Evolutionary conservation across 2,329 filamentous ascomycete species (phyloP).

Genomic region (Myriosclerotinia curreyana): DNA sequence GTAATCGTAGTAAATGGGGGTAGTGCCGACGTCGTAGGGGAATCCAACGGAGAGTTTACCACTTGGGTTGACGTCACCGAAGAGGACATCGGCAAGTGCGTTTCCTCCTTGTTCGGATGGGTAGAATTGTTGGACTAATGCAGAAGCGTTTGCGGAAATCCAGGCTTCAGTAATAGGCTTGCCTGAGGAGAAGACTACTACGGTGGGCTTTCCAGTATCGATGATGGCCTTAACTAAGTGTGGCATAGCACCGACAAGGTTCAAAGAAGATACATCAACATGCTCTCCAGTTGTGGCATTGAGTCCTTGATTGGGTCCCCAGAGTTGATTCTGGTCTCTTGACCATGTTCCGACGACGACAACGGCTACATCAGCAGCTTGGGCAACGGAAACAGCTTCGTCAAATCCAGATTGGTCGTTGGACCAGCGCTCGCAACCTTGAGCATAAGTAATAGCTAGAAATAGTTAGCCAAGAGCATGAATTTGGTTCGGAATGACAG

Average conservation of each 20-base stretch:
- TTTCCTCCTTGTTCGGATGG: conserved; percentile 78
- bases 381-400: conserved; percentile 62
- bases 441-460: conserved; percentile 56
- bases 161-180: conserved; percentile 72
- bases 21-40: conserved; percentile 62
- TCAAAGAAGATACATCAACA: conserved; percentile 61
- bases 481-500: background rate
- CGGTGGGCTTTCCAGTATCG: conserved; percentile 67
- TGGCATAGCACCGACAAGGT: conserved; percentile 68
- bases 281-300: conserved; percentile 76
- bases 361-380: conserved; percentile 67
- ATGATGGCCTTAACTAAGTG: conserved; percentile 65
- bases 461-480: background rate
- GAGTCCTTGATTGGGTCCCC: conserved; percentile 61
- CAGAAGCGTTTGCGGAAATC: conserved; percentile 63
- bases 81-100: conserved; percentile 74
- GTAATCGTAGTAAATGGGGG: conserved; percentile 71
- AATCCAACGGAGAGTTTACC: conserved; percentile 71
- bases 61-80: conserved; percentile 67
- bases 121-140: conserved; percentile 72
- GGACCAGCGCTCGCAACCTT: conserved; percentile 73
- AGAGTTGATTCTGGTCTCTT: conserved; percentile 68
- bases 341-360: conserved; percentile 72
- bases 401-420: conserved; percentile 64
- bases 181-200: conserved; percentile 80